A percentile compares a stretch with the other conserved stretches of the same genome.
Conservation (phyloP, 2,329 filamentous ascomycete genomes). For the Stromatinia cepivora region DNA sequence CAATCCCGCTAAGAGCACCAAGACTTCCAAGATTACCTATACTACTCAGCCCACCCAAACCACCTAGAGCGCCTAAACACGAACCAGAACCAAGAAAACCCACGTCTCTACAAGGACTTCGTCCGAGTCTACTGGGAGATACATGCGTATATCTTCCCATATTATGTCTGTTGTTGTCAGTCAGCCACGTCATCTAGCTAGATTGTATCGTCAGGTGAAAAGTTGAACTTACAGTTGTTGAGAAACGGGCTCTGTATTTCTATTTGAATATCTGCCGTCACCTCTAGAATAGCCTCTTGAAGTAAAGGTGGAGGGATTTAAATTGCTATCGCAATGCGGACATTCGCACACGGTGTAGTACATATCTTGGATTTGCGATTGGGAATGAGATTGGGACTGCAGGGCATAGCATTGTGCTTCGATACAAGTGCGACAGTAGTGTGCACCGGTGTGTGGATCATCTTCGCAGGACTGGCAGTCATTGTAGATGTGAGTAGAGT, state of each 20-base stretch:
- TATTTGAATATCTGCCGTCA: background rate
- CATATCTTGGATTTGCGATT: slow-evolving; percentile 7
- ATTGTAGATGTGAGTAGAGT: slow-evolving; percentile 1
- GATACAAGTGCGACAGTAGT: slow-evolving; percentile 15
- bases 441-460: slow-evolving; percentile 20
- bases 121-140: slow-evolving; percentile 4
- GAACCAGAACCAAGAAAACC: slow-evolving; percentile 9
- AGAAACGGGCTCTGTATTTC: background rate
- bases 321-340: slow-evolving; percentile 18
- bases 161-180: background rate
- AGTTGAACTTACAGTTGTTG: slow-evolving; percentile 17
- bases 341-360: slow-evolving; percentile 20
- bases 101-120: slow-evolving; percentile 16
- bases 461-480: slow-evolving; percentile 22
- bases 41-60: background rate
- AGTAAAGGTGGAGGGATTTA: background rate
- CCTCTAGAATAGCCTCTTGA: background rate
- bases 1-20: background rate
- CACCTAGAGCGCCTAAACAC: slow-evolving; percentile 3
- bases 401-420: slow-evolving; percentile 10
- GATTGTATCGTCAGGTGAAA: background rate
- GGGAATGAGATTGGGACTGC: background rate
- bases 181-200: background rate
- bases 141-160: slow-evolving; percentile 2
- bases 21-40: background rate